phyloP scores from a whole-genome alignment of 1,284 basidiomycete genomes.

The Trichosporon coremiiforme region DNA sequence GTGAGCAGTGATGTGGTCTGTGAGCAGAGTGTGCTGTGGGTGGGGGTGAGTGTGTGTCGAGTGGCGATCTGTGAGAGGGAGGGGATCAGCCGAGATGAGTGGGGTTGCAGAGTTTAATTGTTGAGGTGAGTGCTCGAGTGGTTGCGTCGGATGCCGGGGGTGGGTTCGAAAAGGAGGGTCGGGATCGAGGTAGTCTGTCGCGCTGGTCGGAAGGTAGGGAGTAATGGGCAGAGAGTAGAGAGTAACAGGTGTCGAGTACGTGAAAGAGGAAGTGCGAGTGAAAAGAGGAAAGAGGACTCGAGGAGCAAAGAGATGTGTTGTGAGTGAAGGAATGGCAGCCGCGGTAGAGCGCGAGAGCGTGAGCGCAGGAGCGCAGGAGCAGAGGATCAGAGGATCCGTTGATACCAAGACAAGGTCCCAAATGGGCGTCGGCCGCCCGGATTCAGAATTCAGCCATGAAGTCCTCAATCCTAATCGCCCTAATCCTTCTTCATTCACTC shows the following conservation, averaged over 20 bases:
- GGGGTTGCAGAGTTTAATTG: not conserved
- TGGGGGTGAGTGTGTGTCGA: not conserved
- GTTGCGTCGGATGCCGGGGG: not conserved
- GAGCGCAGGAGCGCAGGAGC: too few relatives aligned
- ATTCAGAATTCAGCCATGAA: not conserved
- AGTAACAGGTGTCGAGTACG: not conserved
- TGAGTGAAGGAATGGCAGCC: not conserved
- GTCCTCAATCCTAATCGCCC: too few relatives aligned
- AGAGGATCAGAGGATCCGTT: too few relatives aligned
- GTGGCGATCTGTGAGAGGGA: not conserved
- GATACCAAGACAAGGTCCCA: too few relatives aligned
- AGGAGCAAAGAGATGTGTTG: not conserved
- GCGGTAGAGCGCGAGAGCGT: not conserved
- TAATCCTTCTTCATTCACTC: too few relatives aligned
- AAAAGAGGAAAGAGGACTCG: too few relatives aligned
- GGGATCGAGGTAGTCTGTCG: not conserved
- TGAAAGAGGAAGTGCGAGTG: not conserved
- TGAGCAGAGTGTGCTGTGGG: not conserved
- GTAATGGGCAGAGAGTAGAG: not conserved
- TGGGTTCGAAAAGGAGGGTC: not conserved
- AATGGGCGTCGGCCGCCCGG: too few relatives aligned
- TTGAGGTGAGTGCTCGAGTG: not conserved
- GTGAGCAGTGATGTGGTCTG: not conserved
- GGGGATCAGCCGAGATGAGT: not conserved
- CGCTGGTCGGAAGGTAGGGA: too few relatives aligned